phyloP scores from a whole-genome alignment of 108 stramenopile species.

The Schizochytrium sp. region DNA sequence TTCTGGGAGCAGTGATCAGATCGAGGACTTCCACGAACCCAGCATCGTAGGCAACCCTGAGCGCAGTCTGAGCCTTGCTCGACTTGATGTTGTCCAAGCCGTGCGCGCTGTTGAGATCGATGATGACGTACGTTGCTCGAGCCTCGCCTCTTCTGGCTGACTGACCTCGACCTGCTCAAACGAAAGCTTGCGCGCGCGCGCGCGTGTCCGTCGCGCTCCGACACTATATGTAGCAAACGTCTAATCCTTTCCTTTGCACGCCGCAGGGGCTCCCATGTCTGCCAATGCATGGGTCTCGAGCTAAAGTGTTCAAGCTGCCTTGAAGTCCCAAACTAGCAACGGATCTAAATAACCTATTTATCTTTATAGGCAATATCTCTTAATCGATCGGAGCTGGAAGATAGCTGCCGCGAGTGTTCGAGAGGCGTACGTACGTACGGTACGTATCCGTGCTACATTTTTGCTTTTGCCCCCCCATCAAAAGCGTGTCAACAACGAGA shows the following conservation, averaged over 20 bases:
- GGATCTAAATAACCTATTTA: neutral
- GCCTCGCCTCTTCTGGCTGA: neutral
- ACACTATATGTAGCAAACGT: slow-evolving; percentile 35
- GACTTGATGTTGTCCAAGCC: neutral
- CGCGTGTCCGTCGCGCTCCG: slow-evolving; percentile 12
- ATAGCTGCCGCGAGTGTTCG: neutral
- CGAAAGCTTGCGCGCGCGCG: neutral
- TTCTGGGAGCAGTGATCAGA: slow-evolving; percentile 13
- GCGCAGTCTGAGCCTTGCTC: slow-evolving; percentile 20
- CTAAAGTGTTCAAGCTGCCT: neutral
- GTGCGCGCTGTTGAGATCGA: neutral
- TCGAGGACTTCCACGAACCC: slow-evolving; percentile 21
- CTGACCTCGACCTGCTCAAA: slow-evolving; percentile 29
- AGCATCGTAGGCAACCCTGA: slow-evolving; percentile 4
- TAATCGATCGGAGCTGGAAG: neutral
- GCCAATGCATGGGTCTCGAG: slow-evolving; percentile 4
- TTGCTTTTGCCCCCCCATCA: slow-evolving; percentile 22
- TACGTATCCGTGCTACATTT: neutral
- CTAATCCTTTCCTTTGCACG: neutral
- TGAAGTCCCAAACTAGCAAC: neutral
- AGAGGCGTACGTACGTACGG: neutral
- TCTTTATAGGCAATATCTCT: neutral
- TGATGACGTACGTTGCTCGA: neutral
- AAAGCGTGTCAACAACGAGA: slow-evolving; percentile 6
- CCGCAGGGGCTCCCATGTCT: neutral